phyloP scores from a whole-genome alignment of 768 basidiomycete genomes.

The Leccinum variicolor region DNA sequence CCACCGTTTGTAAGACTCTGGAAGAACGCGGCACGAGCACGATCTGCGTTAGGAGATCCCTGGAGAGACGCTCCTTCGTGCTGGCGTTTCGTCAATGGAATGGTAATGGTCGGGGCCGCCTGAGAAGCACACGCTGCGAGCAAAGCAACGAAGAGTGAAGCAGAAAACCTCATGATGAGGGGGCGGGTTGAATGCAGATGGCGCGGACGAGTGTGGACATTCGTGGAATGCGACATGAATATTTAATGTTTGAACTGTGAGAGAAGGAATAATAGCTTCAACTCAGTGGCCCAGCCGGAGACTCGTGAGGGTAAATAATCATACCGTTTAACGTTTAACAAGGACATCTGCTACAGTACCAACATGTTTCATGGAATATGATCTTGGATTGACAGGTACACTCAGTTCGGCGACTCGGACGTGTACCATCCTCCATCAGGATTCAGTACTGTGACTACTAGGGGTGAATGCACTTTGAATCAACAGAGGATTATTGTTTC shows the following conservation, averaged over 20 bases:
- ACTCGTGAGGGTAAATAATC: background rate
- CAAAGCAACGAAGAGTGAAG: background rate
- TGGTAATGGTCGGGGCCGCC: background rate
- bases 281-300: background rate
- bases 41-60: slow-evolving; percentile 14
- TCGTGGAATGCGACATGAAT: background rate
- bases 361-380: background rate
- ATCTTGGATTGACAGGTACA: background rate
- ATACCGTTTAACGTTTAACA: background rate
- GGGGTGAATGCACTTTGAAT: background rate
- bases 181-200: background rate
- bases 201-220: background rate
- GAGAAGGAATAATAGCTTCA: background rate
- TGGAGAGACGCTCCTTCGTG: slow-evolving; percentile 11
- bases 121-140: slow-evolving; percentile 5
- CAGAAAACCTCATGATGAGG: slow-evolving; percentile 11
- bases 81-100: slow-evolving; percentile 13
- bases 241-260: background rate
- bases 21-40: slow-evolving; percentile 13
- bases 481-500: background rate
- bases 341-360: background rate
- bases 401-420: background rate
- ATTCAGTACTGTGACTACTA: background rate
- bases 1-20: background rate
- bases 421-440: background rate